Conservation (phyloP, 1,284 basidiomycete species). For the Heliocybe sulcata region DNA sequence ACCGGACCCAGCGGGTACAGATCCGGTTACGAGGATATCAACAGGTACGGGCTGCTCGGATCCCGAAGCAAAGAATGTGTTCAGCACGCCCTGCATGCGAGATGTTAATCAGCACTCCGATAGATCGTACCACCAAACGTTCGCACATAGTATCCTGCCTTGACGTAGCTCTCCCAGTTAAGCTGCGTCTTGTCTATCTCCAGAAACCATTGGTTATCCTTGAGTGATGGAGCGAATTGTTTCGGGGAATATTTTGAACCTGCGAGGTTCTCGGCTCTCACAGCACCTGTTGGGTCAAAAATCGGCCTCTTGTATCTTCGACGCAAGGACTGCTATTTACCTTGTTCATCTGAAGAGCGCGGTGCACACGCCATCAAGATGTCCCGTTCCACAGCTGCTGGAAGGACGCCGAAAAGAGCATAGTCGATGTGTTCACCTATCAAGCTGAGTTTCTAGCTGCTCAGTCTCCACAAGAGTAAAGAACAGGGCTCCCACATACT, state of each 20-base stretch:
- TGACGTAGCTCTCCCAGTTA: slow-evolving; percentile 84
- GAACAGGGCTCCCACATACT: slow-evolving; percentile 31
- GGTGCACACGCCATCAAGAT: slow-evolving; percentile 79
- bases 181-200: slow-evolving; percentile 66
- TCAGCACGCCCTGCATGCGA: slow-evolving; percentile 57
- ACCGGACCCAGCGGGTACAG: slow-evolving; percentile 78
- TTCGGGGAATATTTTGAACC: slow-evolving; percentile 49
- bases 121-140: too few species aligned
- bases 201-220: slow-evolving; percentile 56
- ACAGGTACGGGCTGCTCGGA: slow-evolving; percentile 41
- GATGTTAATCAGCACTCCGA: not conserved
- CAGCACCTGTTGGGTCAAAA: slow-evolving; percentile 24
- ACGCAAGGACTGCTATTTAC: not conserved
- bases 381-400: slow-evolving; percentile 80
- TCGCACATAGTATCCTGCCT: slow-evolving; percentile 72
- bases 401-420: slow-evolving; percentile 72
- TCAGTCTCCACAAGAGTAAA: slow-evolving; percentile 13
- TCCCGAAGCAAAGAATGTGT: slow-evolving; percentile 43
- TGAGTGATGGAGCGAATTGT: slow-evolving; percentile 44
- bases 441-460: slow-evolving; percentile 11
- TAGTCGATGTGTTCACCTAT: slow-evolving; percentile 89
- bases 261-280: slow-evolving; percentile 58
- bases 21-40: slow-evolving; percentile 69
- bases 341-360: slow-evolving; percentile 16
- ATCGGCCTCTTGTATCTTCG: not conserved